A percentile compares a stretch with the other conserved stretches of the same genome.
Evolutionary conservation across 129 eudicot species (phyloP).

Genomic region (Flaveria robusta): DNA sequence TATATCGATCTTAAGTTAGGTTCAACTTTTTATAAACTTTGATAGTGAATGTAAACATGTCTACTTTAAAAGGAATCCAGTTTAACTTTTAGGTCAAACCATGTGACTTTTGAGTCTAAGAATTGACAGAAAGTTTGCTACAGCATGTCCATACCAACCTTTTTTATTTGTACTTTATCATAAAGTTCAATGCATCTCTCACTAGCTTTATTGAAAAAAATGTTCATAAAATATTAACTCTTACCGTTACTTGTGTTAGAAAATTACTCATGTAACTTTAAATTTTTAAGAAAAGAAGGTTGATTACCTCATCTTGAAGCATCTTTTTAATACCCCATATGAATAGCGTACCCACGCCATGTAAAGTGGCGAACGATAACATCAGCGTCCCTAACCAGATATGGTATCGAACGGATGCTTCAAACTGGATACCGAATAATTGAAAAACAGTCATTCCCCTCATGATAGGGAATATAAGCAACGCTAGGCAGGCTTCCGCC

Average conservation of each 20-base stretch:
- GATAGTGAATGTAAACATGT: background rate
- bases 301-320: slow-evolving; percentile 66
- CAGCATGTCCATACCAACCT: slow-evolving; percentile 26
- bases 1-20: background rate
- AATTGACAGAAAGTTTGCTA: slow-evolving; percentile 28
- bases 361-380: slow-evolving; percentile 68
- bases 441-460: slow-evolving; percentile 67
- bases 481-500: slow-evolving; percentile 83
- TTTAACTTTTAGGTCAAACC: slow-evolving; percentile 28
- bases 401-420: slow-evolving; percentile 81
- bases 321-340: slow-evolving; percentile 75
- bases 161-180: slow-evolving; percentile 25
- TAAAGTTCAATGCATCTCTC: slow-evolving; percentile 26
- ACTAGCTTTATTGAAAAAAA: slow-evolving; percentile 21
- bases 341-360: slow-evolving; percentile 76
- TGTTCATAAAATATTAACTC: background rate
- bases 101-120: slow-evolving; percentile 10
- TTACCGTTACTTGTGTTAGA: slow-evolving; percentile 11
- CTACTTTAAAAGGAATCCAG: background rate
- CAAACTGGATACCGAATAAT: slow-evolving; percentile 68
- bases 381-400: slow-evolving; percentile 78
- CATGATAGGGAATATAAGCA: slow-evolving; percentile 75
- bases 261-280: background rate
- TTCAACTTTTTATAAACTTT: no score
- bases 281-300: background rate